Evolutionary conservation across 116 monocot genomes (phyloP), one percentile per base, ranked within the genome.

Genomic region (Papilionanthe hybrid): DNA sequence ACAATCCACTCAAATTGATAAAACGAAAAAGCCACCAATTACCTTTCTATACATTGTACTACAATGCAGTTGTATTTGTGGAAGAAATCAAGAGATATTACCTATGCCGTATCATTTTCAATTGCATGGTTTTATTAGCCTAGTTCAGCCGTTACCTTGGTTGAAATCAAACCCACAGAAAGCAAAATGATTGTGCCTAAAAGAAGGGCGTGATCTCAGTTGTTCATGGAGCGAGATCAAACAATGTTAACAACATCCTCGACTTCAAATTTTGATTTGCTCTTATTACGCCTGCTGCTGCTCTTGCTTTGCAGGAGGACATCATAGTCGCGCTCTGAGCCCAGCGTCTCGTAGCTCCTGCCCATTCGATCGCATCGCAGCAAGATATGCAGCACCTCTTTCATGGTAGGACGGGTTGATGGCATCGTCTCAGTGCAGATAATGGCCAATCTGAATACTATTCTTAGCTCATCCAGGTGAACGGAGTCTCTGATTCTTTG

Each of bases 361-460:
- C 13, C 13, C 53, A 13, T 53, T 17, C 6, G 71, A 37, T 71
- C 71, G 17, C 78, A 86, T 11, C 75, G 75, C 45, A 82, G 80
- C 83, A 97, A 42, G 7, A 92, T 79, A 55, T 93, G 82, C 49
- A 91, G 50, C 56, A 92, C 96, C 9, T 91, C 88, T 80, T 97
- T 92, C 92, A 92, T 94, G 9, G 88, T 78, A 0, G 96, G 96
- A 66, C 94, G 44, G 1, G 74, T 76, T 1, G 92, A 86, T 1
- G 92, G 89, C 73, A 83, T 10, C 1, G 75, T 75, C 9, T 80
- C 82, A 0, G 97, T 94, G 84, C 97, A 94, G 6, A 87, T 44
- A 22, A 97, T 27, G 19, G 88, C 97, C 15, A 92, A 66, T 69
- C 75, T 86, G 78, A 92, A 65, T 7, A 94, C 86, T 27, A 37